Conservation (phyloP, 2,329 filamentous ascomycete species). For the Epicoccum nigrum region DNA sequence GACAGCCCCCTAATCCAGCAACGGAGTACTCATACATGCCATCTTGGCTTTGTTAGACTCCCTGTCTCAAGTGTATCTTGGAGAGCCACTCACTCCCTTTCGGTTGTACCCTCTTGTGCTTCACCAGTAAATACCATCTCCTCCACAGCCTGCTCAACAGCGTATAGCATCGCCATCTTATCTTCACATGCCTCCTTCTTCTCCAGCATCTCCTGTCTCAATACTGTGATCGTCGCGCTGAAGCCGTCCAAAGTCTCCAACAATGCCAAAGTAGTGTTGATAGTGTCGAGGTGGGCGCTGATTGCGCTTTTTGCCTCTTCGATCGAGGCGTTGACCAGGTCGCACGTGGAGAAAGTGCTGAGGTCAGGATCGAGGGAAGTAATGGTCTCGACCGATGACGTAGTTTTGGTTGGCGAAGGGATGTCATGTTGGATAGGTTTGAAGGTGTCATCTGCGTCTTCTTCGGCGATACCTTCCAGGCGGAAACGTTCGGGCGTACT, state of each 20-base stretch:
- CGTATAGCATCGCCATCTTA: conserved; percentile 14
- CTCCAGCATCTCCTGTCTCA: conserved; percentile 19
- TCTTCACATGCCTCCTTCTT: conserved; percentile 18
- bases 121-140: background rate
- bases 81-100: background rate
- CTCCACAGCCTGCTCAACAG: conserved; percentile 11
- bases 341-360: conserved; percentile 8
- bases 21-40: too few relatives aligned
- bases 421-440: too few relatives aligned
- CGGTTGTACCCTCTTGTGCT: background rate
- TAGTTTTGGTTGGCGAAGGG: too few relatives aligned
- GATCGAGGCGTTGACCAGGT: conserved; percentile 18
- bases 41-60: too few relatives aligned
- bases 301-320: conserved; percentile 12
- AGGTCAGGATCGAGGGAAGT: conserved; percentile 5
- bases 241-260: conserved; percentile 21
- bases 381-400: background rate
- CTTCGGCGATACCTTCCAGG: too few relatives aligned
- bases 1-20: too few relatives aligned
- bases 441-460: too few relatives aligned
- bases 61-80: too few relatives aligned
- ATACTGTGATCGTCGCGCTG: conserved; percentile 18
- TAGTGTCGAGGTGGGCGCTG: conserved; percentile 18
- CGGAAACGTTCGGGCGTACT: too few relatives aligned
- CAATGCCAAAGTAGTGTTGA: conserved; percentile 20